Base-by-base conservation (phyloP, 1,139 yeast species). In the Trichomonascaceae sp. region DNA sequence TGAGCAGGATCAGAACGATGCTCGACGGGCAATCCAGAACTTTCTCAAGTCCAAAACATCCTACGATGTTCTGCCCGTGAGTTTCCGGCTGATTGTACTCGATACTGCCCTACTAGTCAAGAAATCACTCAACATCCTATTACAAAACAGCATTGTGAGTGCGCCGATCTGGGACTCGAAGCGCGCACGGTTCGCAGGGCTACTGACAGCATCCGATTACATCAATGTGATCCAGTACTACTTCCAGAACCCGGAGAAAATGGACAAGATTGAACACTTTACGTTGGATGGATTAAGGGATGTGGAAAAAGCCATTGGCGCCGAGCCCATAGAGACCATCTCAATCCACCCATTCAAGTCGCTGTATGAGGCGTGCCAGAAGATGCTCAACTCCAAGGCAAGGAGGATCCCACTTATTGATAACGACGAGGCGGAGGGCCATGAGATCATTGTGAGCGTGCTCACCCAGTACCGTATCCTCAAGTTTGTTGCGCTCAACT, bases 101-200 rank as follows among this genome's bases (percentile, higher is more conserved):
- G 99, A 92, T 55, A 87, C 97, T 2, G 75, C 95, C 5, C 64
- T 92, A 35, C 64, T 85, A 39, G 94, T 92, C 30, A 89, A 89
- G 58, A 84, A 89, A 52, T 82, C 96, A 6, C 67, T 92, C 51
- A 85, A 85, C 43, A 87, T 92, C 28, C 64, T 92, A 43, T 65
- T 89, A 36, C 98, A 92, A 53, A 92, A 92, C 56, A 82, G 84
- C 52, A 84, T 92, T 48, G 96, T 92, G 22, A 78, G 93, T 32
- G 98, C 98, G 2, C 98, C 99, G 3, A 65, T 92, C 40, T 92
- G 99, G 99, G 82, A 89, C 56, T 79, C 85, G 39, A 73, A 78
- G 51, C 77, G 81, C 4, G 79, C 93, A 15, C 67, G 82, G 47
- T 92, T 89, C 62, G 97, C 97, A 1, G 99, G 99, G 3, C 68